These are phyloP conservation scores for Albizia julibrissin DNA, from an alignment of 306 rosid species.

Conservation along the genomic window DNA sequence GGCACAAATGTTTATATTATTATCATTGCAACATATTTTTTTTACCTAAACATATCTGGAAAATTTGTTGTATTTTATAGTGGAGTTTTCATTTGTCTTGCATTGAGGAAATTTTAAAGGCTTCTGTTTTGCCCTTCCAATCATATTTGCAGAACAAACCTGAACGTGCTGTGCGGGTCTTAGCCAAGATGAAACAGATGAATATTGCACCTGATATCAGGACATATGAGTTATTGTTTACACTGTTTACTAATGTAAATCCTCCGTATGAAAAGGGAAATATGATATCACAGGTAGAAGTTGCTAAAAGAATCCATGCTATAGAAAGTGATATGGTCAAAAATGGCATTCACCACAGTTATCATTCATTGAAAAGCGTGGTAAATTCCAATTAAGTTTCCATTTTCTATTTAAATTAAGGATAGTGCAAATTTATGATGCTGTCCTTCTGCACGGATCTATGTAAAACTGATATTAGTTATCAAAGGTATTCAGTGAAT, in stretches of 20 bases:
- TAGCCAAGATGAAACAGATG: conserved; percentile 71
- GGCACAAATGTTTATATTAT: conserved; percentile 29
- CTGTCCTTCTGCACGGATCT: conserved; percentile 20
- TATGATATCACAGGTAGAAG: conserved; percentile 61
- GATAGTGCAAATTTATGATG: conserved; percentile 20
- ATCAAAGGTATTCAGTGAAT: conserved; percentile 14
- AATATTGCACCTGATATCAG: conserved; percentile 61
- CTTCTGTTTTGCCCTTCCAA: conserved; percentile 28
- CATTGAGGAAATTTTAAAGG: conserved; percentile 6
- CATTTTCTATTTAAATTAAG: conserved; percentile 27
- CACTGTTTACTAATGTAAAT: conserved; percentile 76
- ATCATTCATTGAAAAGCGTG: conserved; percentile 62
- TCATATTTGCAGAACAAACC: conserved; percentile 70
- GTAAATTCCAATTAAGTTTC: conserved; percentile 46
- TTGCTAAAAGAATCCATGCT: conserved; percentile 65
- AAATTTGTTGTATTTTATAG: not conserved
- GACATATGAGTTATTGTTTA: conserved; percentile 77
- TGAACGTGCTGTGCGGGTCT: conserved; percentile 68
- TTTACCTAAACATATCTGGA: not conserved
- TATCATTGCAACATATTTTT: conserved; percentile 22
- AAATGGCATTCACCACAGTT: conserved; percentile 69
- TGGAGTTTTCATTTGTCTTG: conserved; percentile 11
- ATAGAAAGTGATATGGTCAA: conserved; percentile 75
- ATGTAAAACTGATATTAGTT: conserved; percentile 21
- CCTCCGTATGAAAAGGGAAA: conserved; percentile 72